Evolutionary conservation across 129 eudicot genomes (phyloP).

Genomic region (Lactuca sativa): DNA sequence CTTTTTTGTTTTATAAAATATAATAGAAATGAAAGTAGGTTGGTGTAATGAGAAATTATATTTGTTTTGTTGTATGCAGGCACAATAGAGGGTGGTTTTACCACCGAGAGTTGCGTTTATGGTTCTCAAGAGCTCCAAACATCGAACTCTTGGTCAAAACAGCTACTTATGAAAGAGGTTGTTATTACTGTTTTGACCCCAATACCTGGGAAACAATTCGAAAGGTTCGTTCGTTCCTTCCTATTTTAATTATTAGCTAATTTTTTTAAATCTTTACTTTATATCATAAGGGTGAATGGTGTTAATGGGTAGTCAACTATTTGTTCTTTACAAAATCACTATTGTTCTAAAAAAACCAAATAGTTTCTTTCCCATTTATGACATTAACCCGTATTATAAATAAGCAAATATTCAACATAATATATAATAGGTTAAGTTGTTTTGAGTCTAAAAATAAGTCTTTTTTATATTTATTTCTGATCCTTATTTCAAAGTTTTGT

Average conservation of each 20-base stretch:
- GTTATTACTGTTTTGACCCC: conserved; percentile 82
- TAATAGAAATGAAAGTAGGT: background rate
- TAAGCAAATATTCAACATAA: too few species aligned
- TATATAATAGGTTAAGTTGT: background rate
- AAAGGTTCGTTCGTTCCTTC: conserved; percentile 44
- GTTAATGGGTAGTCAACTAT: too few species aligned
- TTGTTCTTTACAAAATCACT: too few species aligned
- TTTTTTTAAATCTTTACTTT: background rate
- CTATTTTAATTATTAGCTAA: background rate
- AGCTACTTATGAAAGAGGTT: conserved; percentile 70
- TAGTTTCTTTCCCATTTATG: too few species aligned
- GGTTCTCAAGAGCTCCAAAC: conserved; percentile 71
- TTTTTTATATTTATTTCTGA: too few species aligned
- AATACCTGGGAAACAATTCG: conserved; percentile 70
- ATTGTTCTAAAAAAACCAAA: too few species aligned
- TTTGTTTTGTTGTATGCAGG: conserved; percentile 42
- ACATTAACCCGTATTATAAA: too few species aligned
- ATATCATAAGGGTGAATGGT: too few species aligned
- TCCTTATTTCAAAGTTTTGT: too few species aligned
- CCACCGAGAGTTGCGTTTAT: conserved; percentile 57
- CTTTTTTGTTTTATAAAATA: background rate
- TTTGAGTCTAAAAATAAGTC: background rate
- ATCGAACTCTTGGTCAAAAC: conserved; percentile 71
- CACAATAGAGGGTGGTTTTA: conserved; percentile 83
- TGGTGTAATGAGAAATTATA: background rate